A percentile compares a stretch with the other conserved stretches of the same genome.
Evolutionary conservation across 805 yeast genomes (phyloP).

Genomic region (Ogataea ganodermae): DNA sequence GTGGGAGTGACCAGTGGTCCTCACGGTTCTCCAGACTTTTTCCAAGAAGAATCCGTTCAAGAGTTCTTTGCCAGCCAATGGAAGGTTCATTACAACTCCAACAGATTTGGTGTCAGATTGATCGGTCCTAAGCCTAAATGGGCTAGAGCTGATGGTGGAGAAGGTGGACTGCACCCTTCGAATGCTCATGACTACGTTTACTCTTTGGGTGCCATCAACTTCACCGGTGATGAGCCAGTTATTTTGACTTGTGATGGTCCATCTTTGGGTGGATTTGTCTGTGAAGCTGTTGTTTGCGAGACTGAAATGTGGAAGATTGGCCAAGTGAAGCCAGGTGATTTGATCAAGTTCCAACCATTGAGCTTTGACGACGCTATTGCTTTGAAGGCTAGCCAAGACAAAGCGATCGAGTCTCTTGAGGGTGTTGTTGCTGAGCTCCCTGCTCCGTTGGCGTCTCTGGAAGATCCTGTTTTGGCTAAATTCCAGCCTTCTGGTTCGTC

Average conservation of each 20-base stretch:
- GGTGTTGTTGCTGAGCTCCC: slow-evolving; percentile 41
- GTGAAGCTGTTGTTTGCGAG: slow-evolving; percentile 93
- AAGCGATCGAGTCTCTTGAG: slow-evolving; percentile 44
- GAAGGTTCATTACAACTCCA: slow-evolving; percentile 97
- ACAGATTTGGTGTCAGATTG: slow-evolving; percentile 92
- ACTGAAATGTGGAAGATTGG: slow-evolving; percentile 99
- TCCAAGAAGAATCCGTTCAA: slow-evolving; percentile 68
- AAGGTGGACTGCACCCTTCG: slow-evolving; percentile 98
- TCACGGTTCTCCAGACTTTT: slow-evolving; percentile 96
- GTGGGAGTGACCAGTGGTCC: slow-evolving; percentile 97
- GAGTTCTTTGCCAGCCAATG: slow-evolving; percentile 78
- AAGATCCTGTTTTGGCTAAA: slow-evolving; percentile 69
- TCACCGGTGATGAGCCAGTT: slow-evolving; percentile 98
- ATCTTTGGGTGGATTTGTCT: slow-evolving; percentile 94
- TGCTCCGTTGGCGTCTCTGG: slow-evolving; percentile 45
- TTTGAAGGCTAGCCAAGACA: slow-evolving; percentile 64
- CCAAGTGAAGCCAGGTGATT: slow-evolving; percentile 94
- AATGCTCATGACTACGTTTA: slow-evolving; percentile 97
- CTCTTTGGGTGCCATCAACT: slow-evolving; percentile 94
- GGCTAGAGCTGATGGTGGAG: slow-evolving; percentile 97
- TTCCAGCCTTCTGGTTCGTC: slow-evolving; percentile 46
- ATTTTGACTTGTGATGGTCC: slow-evolving; percentile 97
- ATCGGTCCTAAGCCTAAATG: slow-evolving; percentile 95
- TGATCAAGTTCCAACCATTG: slow-evolving; percentile 77
- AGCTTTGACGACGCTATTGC: slow-evolving; percentile 65